Base-by-base conservation (phyloP, 805 yeast species). In the Candida namnaoensis region DNA sequence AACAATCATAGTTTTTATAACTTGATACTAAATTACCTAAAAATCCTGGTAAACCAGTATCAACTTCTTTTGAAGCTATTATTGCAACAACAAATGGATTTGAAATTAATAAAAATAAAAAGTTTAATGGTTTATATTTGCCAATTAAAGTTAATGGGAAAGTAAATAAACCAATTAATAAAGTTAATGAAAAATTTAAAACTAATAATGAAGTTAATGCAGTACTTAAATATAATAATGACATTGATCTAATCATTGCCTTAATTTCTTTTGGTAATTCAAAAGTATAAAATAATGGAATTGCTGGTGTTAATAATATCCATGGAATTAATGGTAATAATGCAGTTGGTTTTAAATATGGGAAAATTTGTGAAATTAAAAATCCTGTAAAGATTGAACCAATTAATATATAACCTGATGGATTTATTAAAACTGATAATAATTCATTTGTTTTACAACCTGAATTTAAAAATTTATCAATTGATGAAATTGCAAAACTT, bases 151-250 rank as follows among this genome's bases (percentile, higher is more conserved):
- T 80, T 57, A 91, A 64, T 9, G 97, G 95, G n/a, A 79, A 64
- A 2, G 85, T 76, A n/a, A 76, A 56, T 1, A 87, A 41, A 0
- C 95, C 91, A 43, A 90, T 66, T 5, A 71, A 54, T 39, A 86
- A 70, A 0, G 96, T 86, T 45, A 93, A 68, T 1, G 97, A 72
- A 57, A 90, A 93, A 62, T 93, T 88, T 24, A 91, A 71, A 47
- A 88, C 88, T 41, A 91, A 65, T 35, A 88, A 64, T 0, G 95
- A 77, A 8, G 87, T 76, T 35, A 88, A 68, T 30, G 80, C 69
- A 55, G 88, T 70, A 30, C 95, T 80, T 40, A 83, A 62, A 39
- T 77, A 75, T 32, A 84, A 66, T 33, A 83, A 66, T 3, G 85
- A 68, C 38, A 71, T 43, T 2, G 72, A 56, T 47, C 69, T 69